A percentile compares a stretch with the other conserved stretches of the same genome.
Evolutionary conservation across 2,329 filamentous ascomycete genomes (phyloP).

Genomic region (Xylariaceae sp.): DNA sequence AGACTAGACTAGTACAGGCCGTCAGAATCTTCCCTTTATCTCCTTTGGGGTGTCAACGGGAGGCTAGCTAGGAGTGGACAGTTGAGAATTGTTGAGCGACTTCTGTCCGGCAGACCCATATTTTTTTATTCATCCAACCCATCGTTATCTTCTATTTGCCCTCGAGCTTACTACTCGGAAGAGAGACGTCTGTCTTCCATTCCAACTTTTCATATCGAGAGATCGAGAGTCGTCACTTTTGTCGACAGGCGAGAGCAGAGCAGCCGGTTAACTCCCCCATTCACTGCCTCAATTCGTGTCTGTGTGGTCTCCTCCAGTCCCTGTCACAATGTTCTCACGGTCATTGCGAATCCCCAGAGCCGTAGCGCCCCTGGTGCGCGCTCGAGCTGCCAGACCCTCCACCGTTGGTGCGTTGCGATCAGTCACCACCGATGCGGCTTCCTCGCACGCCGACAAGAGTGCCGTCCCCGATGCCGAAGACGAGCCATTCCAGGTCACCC

Average conservation of each 20-base stretch:
- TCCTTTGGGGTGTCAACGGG: background rate
- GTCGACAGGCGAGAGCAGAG: constrained; percentile 1
- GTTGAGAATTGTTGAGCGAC: constrained; percentile 19
- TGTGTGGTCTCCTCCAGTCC: background rate
- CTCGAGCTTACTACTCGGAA: constrained; percentile 12
- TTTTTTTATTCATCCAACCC: constrained; percentile 9
- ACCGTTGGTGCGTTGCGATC: constrained; percentile 55
- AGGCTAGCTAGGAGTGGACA: constrained; percentile 4
- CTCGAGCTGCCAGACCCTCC: constrained; percentile 37
- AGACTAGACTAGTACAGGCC: background rate
- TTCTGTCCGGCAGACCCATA: constrained; percentile 17
- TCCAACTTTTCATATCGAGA: constrained; percentile 7
- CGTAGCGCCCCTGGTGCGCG: constrained; percentile 49
- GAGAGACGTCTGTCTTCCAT: constrained; percentile 6
- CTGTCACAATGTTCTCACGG: constrained; percentile 62
- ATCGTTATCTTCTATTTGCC: constrained; percentile 3
- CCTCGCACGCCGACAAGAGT: constrained; percentile 77
- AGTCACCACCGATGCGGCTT: constrained; percentile 94
- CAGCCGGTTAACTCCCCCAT: constrained; percentile 1
- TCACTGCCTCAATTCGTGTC: constrained; percentile 4
- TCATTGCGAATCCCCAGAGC: constrained; percentile 58
- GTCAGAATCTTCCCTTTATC: background rate
- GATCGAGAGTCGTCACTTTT: background rate
- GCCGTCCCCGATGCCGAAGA: constrained; percentile 62
- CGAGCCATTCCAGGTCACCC: constrained; percentile 82